Evolutionary conservation across 1,284 basidiomycete species (phyloP), one percentile per base, ranked within the genome.

Genomic region (Cryptococcus hybrid): DNA sequence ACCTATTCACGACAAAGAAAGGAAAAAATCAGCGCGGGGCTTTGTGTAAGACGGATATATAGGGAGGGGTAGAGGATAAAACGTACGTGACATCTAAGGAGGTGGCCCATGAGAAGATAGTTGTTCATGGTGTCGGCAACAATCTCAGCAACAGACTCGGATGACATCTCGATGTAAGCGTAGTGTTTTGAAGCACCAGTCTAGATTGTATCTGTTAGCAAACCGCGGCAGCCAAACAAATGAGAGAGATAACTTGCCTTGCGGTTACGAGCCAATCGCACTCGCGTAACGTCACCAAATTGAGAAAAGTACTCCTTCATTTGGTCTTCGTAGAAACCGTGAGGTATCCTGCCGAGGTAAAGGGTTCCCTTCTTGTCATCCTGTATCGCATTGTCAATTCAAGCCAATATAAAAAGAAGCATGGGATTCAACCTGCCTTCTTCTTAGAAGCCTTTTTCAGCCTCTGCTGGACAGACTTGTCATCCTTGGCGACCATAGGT

Each of bases 51-150:
- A 18, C 18, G 18, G 18, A 18, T 18, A 18, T n/a, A n/a, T 12
- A 15, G 15, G 42, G 15, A 43, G 42, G 42, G 47, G 34, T 37
- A 15, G 15, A 52, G 30, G 12, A 37, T 38, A 3, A 30, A 30
- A 30, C 30, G 46, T n/a, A 92, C 66, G 70, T 89, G 87, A 80
- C 95, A 97, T 59, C 86, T 86, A 50, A 99, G 82, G 63, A 99
- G 87, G 69, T 96, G 92, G 3, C 94, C 94, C 82, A 90, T 86
- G 64, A 99, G 82, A 36, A 99, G 84, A 78, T 98, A 99, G 80
- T 98, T 98, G 83, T 99, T 86, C 95, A 99, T 98, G 47, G 96
- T 99, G 71, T 99, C 96, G 5, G 90, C 88, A 8, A 98, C 96
- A 62, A 99, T 97, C 71, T 91, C 80, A 0, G 95, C 94, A 46